A percentile compares a stretch with the other conserved stretches of the same genome.
These are phyloP conservation scores for Leccinum olivaceopallidum DNA, from an alignment of 768 basidiomycete species.

Conservation along the genomic window DNA sequence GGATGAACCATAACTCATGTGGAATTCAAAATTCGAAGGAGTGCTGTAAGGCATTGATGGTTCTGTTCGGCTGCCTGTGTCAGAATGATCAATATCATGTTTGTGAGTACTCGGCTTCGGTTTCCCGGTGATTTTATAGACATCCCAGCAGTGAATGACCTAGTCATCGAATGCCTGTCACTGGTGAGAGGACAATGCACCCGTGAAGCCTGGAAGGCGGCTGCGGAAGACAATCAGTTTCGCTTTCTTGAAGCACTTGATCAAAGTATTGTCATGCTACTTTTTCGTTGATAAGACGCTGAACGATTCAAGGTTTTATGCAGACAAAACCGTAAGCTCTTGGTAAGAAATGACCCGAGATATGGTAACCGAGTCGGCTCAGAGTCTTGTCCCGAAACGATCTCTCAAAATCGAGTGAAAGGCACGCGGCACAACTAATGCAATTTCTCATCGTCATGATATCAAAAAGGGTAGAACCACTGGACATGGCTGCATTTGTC, in stretches of 20 bases:
- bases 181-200: constrained; percentile 12
- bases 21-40: constrained; percentile 31
- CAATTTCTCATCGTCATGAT: constrained; percentile 28
- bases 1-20: constrained; percentile 22
- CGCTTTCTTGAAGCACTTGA: constrained; percentile 16
- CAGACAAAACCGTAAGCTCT: constrained; percentile 18
- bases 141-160: constrained; percentile 17
- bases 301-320: constrained; percentile 16
- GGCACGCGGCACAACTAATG: constrained; percentile 20
- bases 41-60: constrained; percentile 30
- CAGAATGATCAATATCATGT: constrained; percentile 18
- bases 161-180: constrained; percentile 22
- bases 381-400: constrained; percentile 18
- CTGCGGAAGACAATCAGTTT: constrained; percentile 10
- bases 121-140: constrained; percentile 1
- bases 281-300: neutral
- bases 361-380: neutral
- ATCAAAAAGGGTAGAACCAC: constrained; percentile 17
- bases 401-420: constrained; percentile 6
- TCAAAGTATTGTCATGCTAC: constrained; percentile 20
- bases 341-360: neutral
- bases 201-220: constrained; percentile 26
- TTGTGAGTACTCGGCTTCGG: constrained; percentile 16
- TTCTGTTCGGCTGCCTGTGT: constrained; percentile 27
- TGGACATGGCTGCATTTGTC: constrained; percentile 3